Evolutionary conservation across 2,329 filamentous ascomycete genomes (phyloP).

Genomic region (Truncatella angustata): DNA sequence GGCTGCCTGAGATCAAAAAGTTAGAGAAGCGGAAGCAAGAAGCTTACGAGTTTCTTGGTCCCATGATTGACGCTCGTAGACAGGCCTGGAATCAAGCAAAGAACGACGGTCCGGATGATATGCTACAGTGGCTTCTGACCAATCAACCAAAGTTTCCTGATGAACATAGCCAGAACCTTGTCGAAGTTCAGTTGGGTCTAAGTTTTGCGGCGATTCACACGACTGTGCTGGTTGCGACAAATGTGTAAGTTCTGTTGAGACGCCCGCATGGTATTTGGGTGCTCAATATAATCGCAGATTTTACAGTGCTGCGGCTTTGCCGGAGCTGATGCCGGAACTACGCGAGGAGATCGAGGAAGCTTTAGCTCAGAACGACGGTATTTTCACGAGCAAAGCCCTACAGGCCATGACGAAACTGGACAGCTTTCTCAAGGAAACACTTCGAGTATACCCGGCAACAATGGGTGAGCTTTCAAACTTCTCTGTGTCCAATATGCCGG

Average conservation of each 20-base stretch:
- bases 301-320: conserved; percentile 44
- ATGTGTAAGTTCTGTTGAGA: conserved; percentile 30
- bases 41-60: background rate
- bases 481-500: no score
- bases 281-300: conserved; percentile 28
- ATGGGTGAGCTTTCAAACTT: conserved; percentile 16
- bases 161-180: conserved; percentile 27
- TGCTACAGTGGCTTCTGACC: conserved; percentile 41
- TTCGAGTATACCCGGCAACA: conserved; percentile 17
- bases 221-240: conserved; percentile 37
- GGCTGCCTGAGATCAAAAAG: conserved; percentile 2
- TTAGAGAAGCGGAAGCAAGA: background rate
- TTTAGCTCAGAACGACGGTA: conserved; percentile 26
- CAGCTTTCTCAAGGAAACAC: conserved; percentile 27
- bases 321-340: conserved; percentile 43
- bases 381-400: conserved; percentile 25
- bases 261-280: background rate
- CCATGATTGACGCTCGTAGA: background rate
- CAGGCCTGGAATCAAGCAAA: background rate
- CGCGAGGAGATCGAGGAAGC: conserved; percentile 43
- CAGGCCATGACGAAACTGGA: conserved; percentile 31
- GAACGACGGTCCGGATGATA: conserved; percentile 32
- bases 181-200: conserved; percentile 35
- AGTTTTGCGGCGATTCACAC: conserved; percentile 47
- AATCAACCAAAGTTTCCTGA: conserved; percentile 24